A percentile compares a stretch with the other conserved stretches of the same genome.
phyloP scores from a whole-genome alignment of 1,284 basidiomycete genomes.

The Taiwanofungus camphoratus region DNA sequence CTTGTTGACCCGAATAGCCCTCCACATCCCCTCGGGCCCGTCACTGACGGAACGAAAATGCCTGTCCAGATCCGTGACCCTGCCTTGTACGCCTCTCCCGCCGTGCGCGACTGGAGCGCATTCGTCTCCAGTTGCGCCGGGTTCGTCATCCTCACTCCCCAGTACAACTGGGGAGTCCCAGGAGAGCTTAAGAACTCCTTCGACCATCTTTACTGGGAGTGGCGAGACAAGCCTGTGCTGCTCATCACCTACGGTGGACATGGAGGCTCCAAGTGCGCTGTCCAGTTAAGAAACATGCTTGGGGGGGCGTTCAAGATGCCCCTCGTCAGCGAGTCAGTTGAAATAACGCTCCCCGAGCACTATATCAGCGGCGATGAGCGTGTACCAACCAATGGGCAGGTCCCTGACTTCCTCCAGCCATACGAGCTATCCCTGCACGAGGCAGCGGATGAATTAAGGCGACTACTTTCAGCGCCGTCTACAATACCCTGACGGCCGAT shows the following conservation, averaged over 20 bases:
- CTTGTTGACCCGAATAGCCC: constrained; percentile 20
- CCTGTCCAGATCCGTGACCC: constrained; percentile 23
- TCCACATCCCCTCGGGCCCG: constrained; percentile 24
- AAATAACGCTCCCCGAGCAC: constrained; percentile 19
- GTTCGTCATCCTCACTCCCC: constrained; percentile 25
- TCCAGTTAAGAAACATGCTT: constrained; percentile 19
- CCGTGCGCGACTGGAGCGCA: constrained; percentile 23
- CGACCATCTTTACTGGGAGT: constrained; percentile 29
- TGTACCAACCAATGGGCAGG: constrained; percentile 11
- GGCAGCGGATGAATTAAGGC: constrained; percentile 19
- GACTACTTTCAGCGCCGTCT: constrained; percentile 1
- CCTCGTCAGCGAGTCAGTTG: constrained; percentile 15
- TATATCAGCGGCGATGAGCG: constrained; percentile 16
- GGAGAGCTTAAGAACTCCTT: constrained; percentile 28
- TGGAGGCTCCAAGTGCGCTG: constrained; percentile 18
- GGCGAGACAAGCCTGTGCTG: constrained; percentile 24
- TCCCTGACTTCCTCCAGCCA: constrained; percentile 21
- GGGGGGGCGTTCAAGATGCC: constrained; percentile 19
- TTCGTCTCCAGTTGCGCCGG: constrained; percentile 22
- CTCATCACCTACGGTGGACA: constrained; percentile 25
- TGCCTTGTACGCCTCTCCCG: constrained; percentile 19
- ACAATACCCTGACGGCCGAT: background rate
- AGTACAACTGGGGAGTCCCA: constrained; percentile 27
- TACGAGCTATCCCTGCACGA: constrained; percentile 18
- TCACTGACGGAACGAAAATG: constrained; percentile 22